A percentile compares a stretch with the other conserved stretches of the same genome.
Evolutionary conservation across 352 stramenopile species (phyloP).

Genomic region (Pythium volutum): DNA sequence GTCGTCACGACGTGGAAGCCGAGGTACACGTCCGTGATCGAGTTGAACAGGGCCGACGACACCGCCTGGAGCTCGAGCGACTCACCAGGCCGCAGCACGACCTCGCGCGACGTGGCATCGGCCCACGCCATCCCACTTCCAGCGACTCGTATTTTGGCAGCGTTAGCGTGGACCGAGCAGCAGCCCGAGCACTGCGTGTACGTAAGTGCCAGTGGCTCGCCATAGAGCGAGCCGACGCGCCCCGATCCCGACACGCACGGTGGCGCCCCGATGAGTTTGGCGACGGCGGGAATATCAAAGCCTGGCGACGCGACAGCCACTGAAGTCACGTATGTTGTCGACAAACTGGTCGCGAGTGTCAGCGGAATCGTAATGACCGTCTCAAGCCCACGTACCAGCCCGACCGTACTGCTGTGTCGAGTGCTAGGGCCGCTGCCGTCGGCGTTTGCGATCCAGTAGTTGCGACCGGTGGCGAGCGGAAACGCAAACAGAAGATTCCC

Average conservation of each 20-base stretch:
- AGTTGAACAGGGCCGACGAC: conserved; percentile 56
- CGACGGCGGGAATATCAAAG: conserved; percentile 58
- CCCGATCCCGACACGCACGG: conserved; percentile 53
- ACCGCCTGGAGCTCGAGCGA: conserved; percentile 44
- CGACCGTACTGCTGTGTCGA: not conserved
- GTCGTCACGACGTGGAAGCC: conserved; percentile 69
- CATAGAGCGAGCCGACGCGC: conserved; percentile 50
- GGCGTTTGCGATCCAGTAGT: conserved; percentile 47
- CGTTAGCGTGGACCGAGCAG: conserved; percentile 59
- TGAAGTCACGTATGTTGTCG: conserved; percentile 34
- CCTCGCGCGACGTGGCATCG: conserved; percentile 33
- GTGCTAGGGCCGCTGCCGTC: conserved; percentile 26
- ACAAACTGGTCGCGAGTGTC: conserved; percentile 33
- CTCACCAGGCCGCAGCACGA: conserved; percentile 44
- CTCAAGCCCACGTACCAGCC: conserved; percentile 16
- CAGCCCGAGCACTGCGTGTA: conserved; percentile 64
- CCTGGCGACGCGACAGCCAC: conserved; percentile 41
- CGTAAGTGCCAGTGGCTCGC: conserved; percentile 40
- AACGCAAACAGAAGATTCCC: conserved; percentile 60
- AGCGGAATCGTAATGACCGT: conserved; percentile 31
- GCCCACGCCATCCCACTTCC: conserved; percentile 32
- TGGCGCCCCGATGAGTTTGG: conserved; percentile 63
- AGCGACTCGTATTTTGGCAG: conserved; percentile 40
- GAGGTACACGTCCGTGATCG: conserved; percentile 59
- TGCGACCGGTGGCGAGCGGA: conserved; percentile 21